Base-by-base conservation (phyloP, 2,329 filamentous ascomycete species). In the Exutisphaerella laricina region DNA sequence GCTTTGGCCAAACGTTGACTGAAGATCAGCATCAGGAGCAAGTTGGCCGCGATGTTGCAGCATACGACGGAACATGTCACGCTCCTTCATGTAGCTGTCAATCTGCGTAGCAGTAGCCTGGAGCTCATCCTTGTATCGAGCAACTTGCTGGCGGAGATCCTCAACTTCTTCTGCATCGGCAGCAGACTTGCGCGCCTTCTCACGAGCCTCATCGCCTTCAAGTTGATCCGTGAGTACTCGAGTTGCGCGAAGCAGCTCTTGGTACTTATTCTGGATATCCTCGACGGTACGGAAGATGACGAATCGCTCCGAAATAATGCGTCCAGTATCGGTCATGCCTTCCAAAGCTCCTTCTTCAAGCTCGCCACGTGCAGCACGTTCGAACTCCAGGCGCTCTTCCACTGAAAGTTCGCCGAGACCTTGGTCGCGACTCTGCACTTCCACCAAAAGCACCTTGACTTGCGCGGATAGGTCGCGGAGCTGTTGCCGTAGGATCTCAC, bases 41-140 rank as follows among this genome's bases (percentile, higher is more conserved):
- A 75, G 45, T 45, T 80, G 77, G 13, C 80, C 79, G 45, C 80
- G 76, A 49, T 92, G 85, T 54, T 90, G 85, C 21, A 96, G 77
- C 72, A 97, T 89, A 39, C 89, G 88, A 16, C 90, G 82, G 81
- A 96, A 97, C 79, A 96, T 96, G 62, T 98, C 90, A 49, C 92
- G 83, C 68, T 98, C 92, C 57, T 88, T 87, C 62, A 92, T 88
- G 64, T 94, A 95, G 63, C 87, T 94, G 70, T 95, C 87, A 51
- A 88, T 85, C 44, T 89, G 86, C 21, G 84, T 80, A 31, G 84
- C 80, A 53, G 95, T 82, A 9, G 85, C 85, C 54, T 83, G 79
- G 39, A 94, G 79, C 61, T 96, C 88, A 51, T 96, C 90, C 45
- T 87, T 81, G 64, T 82, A 90, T 64, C 84, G 80, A 53, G 83